Evolutionary conservation across 805 yeast species (phyloP).

Genomic region (Huiozyma sinensis): DNA sequence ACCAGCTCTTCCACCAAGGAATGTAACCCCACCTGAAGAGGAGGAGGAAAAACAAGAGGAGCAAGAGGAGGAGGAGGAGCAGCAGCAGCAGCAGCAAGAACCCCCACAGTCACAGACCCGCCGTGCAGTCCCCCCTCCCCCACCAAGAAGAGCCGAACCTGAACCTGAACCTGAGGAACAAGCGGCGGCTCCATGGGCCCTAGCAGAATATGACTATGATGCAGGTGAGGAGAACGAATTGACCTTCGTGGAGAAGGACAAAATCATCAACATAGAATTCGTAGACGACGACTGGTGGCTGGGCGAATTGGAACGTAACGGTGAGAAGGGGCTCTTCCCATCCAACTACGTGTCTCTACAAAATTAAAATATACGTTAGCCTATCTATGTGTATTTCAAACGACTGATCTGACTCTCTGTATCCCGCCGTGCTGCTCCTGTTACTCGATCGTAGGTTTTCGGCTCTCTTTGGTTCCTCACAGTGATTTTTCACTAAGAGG

Average conservation of each 20-base stretch:
- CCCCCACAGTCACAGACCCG: slow-evolving; percentile 11
- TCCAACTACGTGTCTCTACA: slow-evolving; percentile 63
- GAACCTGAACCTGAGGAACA: slow-evolving; percentile 19
- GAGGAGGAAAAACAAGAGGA: slow-evolving; percentile 15
- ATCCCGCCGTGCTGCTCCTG: too few species aligned
- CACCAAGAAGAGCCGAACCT: slow-evolving; percentile 13
- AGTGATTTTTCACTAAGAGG: too few species aligned
- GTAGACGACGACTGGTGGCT: slow-evolving; percentile 97
- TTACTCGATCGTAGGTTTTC: too few species aligned
- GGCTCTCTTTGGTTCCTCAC: too few species aligned
- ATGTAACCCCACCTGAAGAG: slow-evolving; percentile 11
- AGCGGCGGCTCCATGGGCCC: slow-evolving; percentile 37
- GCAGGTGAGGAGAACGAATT: slow-evolving; percentile 91
- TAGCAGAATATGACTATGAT: slow-evolving; percentile 81
- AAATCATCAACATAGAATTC: slow-evolving; percentile 71
- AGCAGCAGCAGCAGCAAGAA: slow-evolving; percentile 15
- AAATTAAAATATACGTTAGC: too few species aligned
- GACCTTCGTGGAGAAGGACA: slow-evolving; percentile 72
- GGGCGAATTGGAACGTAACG: slow-evolving; percentile 56
- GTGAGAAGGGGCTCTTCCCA: slow-evolving; percentile 83
- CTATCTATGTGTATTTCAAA: background rate
- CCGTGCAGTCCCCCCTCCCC: slow-evolving; percentile 12
- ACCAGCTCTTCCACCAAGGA: slow-evolving; percentile 19
- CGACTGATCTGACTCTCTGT: too few species aligned
- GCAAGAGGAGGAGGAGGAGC: slow-evolving; percentile 12